Evolutionary conservation across 768 basidiomycete genomes (phyloP), one percentile per base, ranked within the genome.

Genomic region (Boletus rubropictus): DNA sequence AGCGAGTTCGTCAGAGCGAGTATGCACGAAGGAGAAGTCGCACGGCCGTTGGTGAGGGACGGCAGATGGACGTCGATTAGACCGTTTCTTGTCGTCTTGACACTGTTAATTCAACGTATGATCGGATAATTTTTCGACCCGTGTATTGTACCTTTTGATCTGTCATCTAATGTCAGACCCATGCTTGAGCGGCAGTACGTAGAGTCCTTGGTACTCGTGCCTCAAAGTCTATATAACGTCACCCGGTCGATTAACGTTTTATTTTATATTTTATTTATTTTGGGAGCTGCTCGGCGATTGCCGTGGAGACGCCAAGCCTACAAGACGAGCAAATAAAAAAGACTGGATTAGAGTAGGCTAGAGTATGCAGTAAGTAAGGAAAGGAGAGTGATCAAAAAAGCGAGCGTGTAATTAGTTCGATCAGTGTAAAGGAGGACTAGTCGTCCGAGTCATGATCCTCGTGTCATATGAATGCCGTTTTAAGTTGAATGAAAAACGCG

Each of bases 1-100:
- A 80, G 66, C 70, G 79, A 51, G 79, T 76, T 44, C 79, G 87
- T 60, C 84, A 86, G 72, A 89, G 86, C 55, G 87, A 89, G 69
- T 81, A 83, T 57, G 73, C 75, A 18, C 70, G 81, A 54, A 68
- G 84, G 59, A 71, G 67, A 59, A 86, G 79, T 52, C 69, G 72
- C 14, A 64, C 54, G 33, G 58, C 48, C 6, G 56, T 39, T 24
- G 50, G 49, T 9, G 56, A 51, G 4, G 47, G 50, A 45, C 43
- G 36, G 42, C 22, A 45, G 49, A 55, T 47, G 57, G 51, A 42
- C 14, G 34, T 51, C 9, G 52, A 58, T 32, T 58, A 48, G 32
- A 15, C 14, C 4, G 8, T 3, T 20, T 28, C 29, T 36, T 42
- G 25, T 36, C 25, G 15, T 43, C 41, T 11, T 46, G 50, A 52